Evolutionary conservation across 106 monocot genomes (phyloP).

Genomic region (Amphibolis antarctica): DNA sequence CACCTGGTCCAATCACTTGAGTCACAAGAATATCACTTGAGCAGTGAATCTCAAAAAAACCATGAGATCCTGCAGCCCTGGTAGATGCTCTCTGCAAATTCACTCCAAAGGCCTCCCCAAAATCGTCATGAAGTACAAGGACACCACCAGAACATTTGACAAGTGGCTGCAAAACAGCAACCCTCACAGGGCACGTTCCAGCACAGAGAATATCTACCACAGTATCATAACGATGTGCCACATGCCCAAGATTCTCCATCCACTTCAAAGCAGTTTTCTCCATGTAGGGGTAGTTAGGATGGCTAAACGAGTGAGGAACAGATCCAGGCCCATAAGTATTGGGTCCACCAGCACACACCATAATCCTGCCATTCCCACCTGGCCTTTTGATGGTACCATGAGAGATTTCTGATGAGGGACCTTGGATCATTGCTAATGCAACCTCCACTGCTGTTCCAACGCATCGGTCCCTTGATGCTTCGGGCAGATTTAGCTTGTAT

Average conservation of each 20-base stretch:
- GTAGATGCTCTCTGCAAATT: slow-evolving; percentile 89
- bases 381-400: slow-evolving; percentile 74
- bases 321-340: slow-evolving; percentile 89
- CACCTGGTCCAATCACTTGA: slow-evolving; percentile 95
- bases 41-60: slow-evolving; percentile 86
- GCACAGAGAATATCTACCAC: slow-evolving; percentile 85
- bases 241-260: slow-evolving; percentile 88
- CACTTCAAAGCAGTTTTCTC: slow-evolving; percentile 83
- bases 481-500: slow-evolving; percentile 56
- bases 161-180: slow-evolving; percentile 81
- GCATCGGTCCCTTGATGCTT: slow-evolving; percentile 82
- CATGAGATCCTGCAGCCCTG: slow-evolving; percentile 83
- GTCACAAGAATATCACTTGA: slow-evolving; percentile 91
- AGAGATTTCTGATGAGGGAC: slow-evolving; percentile 68
- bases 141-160: slow-evolving; percentile 91
- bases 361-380: slow-evolving; percentile 80
- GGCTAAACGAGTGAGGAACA: slow-evolving; percentile 74
- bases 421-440: slow-evolving; percentile 82
- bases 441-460: slow-evolving; percentile 90
- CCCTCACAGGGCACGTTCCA: slow-evolving; percentile 81
- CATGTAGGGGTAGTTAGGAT: slow-evolving; percentile 96
- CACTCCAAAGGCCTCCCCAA: slow-evolving; percentile 98
- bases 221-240: slow-evolving; percentile 51
- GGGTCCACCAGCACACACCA: slow-evolving; percentile 85
- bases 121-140: slow-evolving; percentile 92